Conservation (phyloP, 768 basidiomycete species). For the Pleurotus sapidus region DNA sequence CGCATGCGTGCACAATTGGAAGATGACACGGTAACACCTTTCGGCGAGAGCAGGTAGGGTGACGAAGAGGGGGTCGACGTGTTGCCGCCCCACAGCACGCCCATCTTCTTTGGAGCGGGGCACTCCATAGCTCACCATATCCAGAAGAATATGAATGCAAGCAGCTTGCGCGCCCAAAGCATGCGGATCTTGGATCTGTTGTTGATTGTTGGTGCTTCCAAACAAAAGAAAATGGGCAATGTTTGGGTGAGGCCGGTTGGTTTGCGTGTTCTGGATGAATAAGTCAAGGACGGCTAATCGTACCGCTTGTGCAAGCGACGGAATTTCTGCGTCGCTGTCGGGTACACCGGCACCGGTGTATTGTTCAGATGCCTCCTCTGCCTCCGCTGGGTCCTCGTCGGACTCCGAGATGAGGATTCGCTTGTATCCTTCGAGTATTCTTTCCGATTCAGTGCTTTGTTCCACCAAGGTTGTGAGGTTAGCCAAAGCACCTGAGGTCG, state of each 20-base stretch:
- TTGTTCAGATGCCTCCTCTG: conserved; percentile 60
- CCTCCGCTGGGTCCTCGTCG: conserved; percentile 53
- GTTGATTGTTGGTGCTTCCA: conserved; percentile 54
- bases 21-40: conserved; percentile 76
- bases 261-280: conserved; percentile 73
- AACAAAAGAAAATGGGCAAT: conserved; percentile 87
- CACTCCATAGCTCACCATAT: conserved; percentile 70
- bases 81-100: conserved; percentile 32
- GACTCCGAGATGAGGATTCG: conserved; percentile 62
- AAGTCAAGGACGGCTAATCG: conserved; percentile 78
- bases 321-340: conserved; percentile 42
- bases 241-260: conserved; percentile 67
- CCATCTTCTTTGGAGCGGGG: conserved; percentile 50
- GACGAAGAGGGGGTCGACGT: conserved; percentile 53
- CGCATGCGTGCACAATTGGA: conserved; percentile 86
- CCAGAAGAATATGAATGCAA: conserved; percentile 79
- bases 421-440: conserved; percentile 79
- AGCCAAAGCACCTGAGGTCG: conserved; percentile 63
- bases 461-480: conserved; percentile 78
- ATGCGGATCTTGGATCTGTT: conserved; percentile 75
- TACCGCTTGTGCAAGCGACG: conserved; percentile 63
- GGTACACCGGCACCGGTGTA: conserved; percentile 74
- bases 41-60: conserved; percentile 79
- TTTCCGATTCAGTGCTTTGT: conserved; percentile 78
- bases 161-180: conserved; percentile 68